Conservation (phyloP, 805 yeast genomes). For the Ascoidea asiatica region DNA sequence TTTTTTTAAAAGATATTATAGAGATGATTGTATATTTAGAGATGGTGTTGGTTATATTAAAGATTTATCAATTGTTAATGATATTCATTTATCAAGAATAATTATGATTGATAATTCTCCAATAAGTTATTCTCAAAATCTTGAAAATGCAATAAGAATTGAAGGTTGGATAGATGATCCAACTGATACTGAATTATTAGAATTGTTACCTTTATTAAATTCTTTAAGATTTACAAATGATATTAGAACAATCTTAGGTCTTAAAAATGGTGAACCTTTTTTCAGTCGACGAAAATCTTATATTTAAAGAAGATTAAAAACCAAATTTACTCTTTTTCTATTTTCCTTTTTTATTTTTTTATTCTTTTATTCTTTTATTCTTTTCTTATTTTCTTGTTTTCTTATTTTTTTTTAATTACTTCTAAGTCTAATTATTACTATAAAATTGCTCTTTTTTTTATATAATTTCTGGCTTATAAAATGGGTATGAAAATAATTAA, state of each 20-base stretch:
- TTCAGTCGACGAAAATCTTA: conserved; percentile 23
- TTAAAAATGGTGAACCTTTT: conserved; percentile 58
- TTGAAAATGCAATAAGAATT: conserved; percentile 79
- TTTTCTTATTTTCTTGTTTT: no score
- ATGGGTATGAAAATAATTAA: no score
- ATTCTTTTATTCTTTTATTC: neutral
- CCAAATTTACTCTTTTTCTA: neutral
- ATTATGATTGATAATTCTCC: conserved; percentile 90
- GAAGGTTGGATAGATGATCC: conserved; percentile 99
- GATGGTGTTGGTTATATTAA: conserved; percentile 75
- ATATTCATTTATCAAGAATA: conserved; percentile 42
- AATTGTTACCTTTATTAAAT: conserved; percentile 66
- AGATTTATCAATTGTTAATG: conserved; percentile 39
- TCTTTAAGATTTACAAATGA: conserved; percentile 73
- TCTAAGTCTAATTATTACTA: no score
- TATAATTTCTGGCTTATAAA: no score
- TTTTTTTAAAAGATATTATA: conserved; percentile 52
- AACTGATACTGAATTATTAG: conserved; percentile 71
- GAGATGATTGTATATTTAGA: conserved; percentile 66
- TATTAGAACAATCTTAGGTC: conserved; percentile 63
- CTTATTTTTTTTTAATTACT: no score
- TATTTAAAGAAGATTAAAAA: no score
- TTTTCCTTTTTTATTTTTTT: neutral
- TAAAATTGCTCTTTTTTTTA: no score
- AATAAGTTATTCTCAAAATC: conserved; percentile 70